phyloP scores from a whole-genome alignment of 768 basidiomycete genomes.

The Xerocomus spinulosus region DNA sequence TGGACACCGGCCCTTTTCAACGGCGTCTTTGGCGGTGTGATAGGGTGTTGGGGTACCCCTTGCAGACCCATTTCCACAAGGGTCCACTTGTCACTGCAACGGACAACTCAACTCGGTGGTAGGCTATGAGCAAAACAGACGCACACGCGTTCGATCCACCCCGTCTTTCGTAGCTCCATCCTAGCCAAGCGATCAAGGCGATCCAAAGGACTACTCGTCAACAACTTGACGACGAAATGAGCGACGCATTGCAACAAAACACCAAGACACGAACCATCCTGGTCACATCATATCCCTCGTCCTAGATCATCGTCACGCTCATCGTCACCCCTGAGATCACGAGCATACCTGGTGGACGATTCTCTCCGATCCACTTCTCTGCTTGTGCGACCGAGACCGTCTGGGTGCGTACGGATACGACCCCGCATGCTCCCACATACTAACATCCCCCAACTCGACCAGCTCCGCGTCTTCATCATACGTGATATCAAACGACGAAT shows the following conservation, averaged over 20 bases:
- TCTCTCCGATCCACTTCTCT: slow-evolving; percentile 2
- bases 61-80: slow-evolving; percentile 24
- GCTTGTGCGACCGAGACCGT: background rate
- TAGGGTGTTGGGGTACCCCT: background rate
- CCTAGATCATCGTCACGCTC: slow-evolving; percentile 8
- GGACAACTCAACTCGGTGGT: background rate
- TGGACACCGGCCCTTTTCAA: background rate
- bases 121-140: background rate
- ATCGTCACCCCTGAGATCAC: background rate
- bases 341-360: slow-evolving; percentile 14
- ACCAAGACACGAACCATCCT: slow-evolving; percentile 22
- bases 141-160: slow-evolving; percentile 29
- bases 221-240: slow-evolving; percentile 16
- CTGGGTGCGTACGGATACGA: slow-evolving; percentile 14
- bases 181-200: slow-evolving; percentile 27
- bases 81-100: slow-evolving; percentile 26
- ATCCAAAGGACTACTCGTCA: slow-evolving; percentile 25
- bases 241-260: background rate
- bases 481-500: slow-evolving; percentile 11
- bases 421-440: slow-evolving; percentile 12
- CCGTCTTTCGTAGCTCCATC: slow-evolving; percentile 27
- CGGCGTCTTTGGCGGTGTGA: slow-evolving; percentile 10
- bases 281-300: slow-evolving; percentile 18
- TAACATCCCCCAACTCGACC: slow-evolving; percentile 10
- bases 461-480: slow-evolving; percentile 19